A percentile compares a stretch with the other conserved stretches of the same genome.
Evolutionary conservation across 108 stramenopile species (phyloP).

Genomic region (Aurantiochytrium sp.): DNA sequence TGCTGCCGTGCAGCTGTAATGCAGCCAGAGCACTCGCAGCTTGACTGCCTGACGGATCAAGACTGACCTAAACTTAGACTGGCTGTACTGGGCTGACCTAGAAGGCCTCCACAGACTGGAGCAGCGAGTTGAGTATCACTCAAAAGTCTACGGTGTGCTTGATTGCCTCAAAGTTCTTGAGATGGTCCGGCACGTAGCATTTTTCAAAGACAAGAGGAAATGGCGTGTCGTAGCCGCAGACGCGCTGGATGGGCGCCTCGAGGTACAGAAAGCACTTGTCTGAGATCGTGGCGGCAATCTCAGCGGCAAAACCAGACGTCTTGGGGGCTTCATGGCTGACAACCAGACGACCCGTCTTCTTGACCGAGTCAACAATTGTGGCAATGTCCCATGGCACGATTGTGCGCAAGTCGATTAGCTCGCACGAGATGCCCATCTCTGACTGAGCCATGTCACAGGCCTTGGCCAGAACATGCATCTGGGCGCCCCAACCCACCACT

Average conservation of each 20-base stretch:
- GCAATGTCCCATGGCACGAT: slow-evolving; percentile 87
- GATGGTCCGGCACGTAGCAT: slow-evolving; percentile 75
- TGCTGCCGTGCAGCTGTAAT: background rate
- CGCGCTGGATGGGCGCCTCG: slow-evolving; percentile 85
- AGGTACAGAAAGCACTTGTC: slow-evolving; percentile 72
- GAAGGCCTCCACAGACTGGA: background rate
- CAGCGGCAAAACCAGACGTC: slow-evolving; percentile 83
- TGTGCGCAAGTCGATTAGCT: slow-evolving; percentile 90
- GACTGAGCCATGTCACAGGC: slow-evolving; percentile 67
- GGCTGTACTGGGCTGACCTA: background rate
- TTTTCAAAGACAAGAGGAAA: slow-evolving; percentile 88
- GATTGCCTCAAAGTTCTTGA: slow-evolving; percentile 84
- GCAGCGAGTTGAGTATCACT: background rate
- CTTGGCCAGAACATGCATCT: slow-evolving; percentile 62
- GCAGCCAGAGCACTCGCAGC: background rate
- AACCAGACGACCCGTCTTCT: slow-evolving; percentile 84
- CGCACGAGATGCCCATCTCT: slow-evolving; percentile 69
- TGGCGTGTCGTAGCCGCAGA: slow-evolving; percentile 91
- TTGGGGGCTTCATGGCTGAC: slow-evolving; percentile 91
- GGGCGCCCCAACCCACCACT: slow-evolving; percentile 84
- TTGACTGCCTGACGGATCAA: background rate
- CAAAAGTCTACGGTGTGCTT: slow-evolving; percentile 45
- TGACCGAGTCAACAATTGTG: slow-evolving; percentile 64
- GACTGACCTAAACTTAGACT: background rate
- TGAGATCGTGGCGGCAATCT: slow-evolving; percentile 70